Evolutionary conservation across 768 basidiomycete species (phyloP).

Genomic region (Obba rivulosa): DNA sequence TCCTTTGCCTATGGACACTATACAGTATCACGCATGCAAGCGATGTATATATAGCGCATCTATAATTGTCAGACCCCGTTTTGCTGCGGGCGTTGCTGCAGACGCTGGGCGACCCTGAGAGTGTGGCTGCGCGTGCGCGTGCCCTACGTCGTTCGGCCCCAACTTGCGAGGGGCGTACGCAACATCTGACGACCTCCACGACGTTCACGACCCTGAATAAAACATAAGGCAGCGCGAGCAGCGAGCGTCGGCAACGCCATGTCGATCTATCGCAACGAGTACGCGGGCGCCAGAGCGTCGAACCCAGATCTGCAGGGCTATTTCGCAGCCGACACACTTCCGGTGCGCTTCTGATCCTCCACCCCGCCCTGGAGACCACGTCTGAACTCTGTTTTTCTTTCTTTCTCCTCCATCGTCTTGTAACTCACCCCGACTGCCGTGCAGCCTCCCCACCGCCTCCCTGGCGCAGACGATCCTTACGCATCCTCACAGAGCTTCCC

Average conservation of each 20-base stretch:
- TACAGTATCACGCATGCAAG: too few species aligned
- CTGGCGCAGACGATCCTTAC: constrained; percentile 32
- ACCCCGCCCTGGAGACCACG: not conserved
- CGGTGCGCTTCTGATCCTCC: not conserved
- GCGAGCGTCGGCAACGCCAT: not conserved
- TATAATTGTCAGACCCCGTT: too few species aligned
- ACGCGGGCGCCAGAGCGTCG: not conserved
- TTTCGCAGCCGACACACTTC: not conserved
- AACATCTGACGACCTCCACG: not conserved
- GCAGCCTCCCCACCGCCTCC: constrained; percentile 29
- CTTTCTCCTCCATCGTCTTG: not conserved
- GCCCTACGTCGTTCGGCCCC: too few species aligned
- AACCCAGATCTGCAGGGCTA: not conserved
- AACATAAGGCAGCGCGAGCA: not conserved
- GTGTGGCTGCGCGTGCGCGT: too few species aligned
- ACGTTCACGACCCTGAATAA: not conserved
- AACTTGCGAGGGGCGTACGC: too few species aligned
- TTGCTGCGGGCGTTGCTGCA: too few species aligned
- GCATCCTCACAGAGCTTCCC: constrained; percentile 21
- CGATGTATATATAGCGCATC: too few species aligned
- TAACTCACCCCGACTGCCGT: constrained; percentile 15
- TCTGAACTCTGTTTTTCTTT: not conserved
- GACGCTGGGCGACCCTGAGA: too few species aligned
- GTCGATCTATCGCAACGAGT: not conserved
- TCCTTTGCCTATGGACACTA: too few species aligned